Evolutionary conservation across 352 stramenopile species (phyloP).

Genomic region (Globisporangium carolinianum): DNA sequence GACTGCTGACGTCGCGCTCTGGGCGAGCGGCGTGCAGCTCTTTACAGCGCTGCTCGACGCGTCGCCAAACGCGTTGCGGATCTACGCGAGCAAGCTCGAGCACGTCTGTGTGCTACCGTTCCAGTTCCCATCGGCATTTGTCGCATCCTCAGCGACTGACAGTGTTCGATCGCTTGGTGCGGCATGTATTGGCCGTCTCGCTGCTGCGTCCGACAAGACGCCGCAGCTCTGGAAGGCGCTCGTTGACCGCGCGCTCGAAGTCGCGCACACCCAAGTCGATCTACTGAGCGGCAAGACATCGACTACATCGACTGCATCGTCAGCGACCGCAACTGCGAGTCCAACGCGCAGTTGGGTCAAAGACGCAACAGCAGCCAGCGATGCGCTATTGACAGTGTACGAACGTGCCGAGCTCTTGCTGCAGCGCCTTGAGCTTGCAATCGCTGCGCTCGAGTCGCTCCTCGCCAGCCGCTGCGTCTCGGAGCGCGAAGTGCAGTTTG

Average conservation of each 20-base stretch:
- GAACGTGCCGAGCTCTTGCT: slow-evolving; percentile 42
- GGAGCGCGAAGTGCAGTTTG: slow-evolving; percentile 70
- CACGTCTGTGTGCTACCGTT: slow-evolving; percentile 28
- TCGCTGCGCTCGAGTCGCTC: slow-evolving; percentile 32
- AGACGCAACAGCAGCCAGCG: slow-evolving; percentile 23
- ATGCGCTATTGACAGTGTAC: slow-evolving; percentile 41
- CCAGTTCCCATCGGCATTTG: slow-evolving; percentile 24
- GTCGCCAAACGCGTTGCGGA: slow-evolving; percentile 49
- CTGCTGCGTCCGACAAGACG: slow-evolving; percentile 59
- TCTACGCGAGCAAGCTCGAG: slow-evolving; percentile 61
- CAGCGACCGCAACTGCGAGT: slow-evolving; percentile 26
- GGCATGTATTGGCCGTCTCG: slow-evolving; percentile 40
- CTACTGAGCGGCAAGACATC: slow-evolving; percentile 49
- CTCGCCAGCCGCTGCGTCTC: slow-evolving; percentile 46
- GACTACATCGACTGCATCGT: slow-evolving; percentile 13
- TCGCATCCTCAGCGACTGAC: slow-evolving; percentile 1
- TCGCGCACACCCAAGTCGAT: slow-evolving; percentile 59
- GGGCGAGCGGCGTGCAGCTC: slow-evolving; percentile 29
- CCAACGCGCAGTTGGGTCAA: slow-evolving; percentile 62
- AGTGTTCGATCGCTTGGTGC: slow-evolving; percentile 17
- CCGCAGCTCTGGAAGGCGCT: slow-evolving; percentile 60
- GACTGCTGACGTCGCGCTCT: slow-evolving; percentile 19
- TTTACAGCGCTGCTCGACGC: slow-evolving; percentile 39
- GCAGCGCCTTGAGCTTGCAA: slow-evolving; percentile 28
- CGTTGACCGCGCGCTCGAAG: slow-evolving; percentile 49